Percentiles rank a stretch among this genome's conserved stretches.
Evolutionary conservation across 164 flowering plant species (phyloP).

Genomic region (Vitis vinifera): DNA sequence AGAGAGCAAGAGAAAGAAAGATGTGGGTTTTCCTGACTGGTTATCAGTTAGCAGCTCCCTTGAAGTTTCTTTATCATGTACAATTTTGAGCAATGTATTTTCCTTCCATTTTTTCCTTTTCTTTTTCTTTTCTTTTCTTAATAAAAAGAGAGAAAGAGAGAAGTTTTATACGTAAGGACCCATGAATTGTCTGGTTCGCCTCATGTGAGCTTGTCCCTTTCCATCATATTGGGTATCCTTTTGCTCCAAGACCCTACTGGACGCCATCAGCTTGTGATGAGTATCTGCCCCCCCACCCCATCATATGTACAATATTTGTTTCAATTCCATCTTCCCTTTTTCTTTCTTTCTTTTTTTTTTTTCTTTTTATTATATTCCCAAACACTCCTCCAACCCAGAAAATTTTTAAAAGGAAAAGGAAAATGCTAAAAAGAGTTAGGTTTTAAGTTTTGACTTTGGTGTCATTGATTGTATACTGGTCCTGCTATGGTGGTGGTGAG

Average conservation of each 20-base stretch:
- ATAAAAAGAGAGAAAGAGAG: slow-evolving; percentile 3
- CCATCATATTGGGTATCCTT: slow-evolving; percentile 10
- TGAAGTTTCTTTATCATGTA: no score
- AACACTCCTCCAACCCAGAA: no score
- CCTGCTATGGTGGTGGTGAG: background rate
- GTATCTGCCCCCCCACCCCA: background rate
- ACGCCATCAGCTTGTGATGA: background rate
- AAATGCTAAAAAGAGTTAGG: slow-evolving; percentile 15
- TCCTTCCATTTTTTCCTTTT: no score
- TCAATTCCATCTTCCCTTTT: background rate
- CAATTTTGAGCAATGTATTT: no score
- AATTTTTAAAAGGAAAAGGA: background rate
- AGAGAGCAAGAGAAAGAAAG: no score
- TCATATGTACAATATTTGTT: background rate
- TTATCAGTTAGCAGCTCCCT: no score
- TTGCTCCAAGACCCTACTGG: slow-evolving; percentile 6
- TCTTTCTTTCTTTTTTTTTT: no score
- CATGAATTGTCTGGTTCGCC: slow-evolving; percentile 28
- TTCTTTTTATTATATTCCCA: no score
- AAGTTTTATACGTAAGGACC: slow-evolving; percentile 22
- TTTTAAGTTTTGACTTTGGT: slow-evolving; percentile 20
- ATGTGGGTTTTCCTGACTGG: no score
- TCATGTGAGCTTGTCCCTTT: slow-evolving; percentile 36
- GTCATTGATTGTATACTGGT: slow-evolving; percentile 9
- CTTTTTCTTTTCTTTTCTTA: slow-evolving; percentile 5